Evolutionary conservation across 1,139 yeast genomes (phyloP).

Genomic region (Debaryomyces psychrophilus): DNA sequence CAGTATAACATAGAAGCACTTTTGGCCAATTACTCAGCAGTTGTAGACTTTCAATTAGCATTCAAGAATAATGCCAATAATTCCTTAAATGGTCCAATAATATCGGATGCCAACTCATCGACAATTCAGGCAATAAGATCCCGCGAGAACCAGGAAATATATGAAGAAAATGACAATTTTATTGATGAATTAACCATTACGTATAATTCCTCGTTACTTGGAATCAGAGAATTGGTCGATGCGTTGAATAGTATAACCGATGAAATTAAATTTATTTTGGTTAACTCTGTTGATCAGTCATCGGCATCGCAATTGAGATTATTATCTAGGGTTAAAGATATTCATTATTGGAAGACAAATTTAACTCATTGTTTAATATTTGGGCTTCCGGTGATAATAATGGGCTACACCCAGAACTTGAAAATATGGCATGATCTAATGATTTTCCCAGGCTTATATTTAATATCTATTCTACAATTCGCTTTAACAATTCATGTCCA

Average conservation of each 20-base stretch:
- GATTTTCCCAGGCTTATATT: conserved; percentile 55
- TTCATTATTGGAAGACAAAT: conserved; percentile 65
- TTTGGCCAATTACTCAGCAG: conserved; percentile 35
- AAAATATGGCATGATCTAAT: conserved; percentile 29
- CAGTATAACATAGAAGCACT: conserved; percentile 47
- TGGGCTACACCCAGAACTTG: conserved; percentile 53
- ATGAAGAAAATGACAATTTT: conserved; percentile 20
- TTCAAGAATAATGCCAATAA: conserved; percentile 18
- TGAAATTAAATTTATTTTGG: conserved; percentile 41
- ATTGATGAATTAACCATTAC: conserved; percentile 44
- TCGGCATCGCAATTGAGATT: conserved; percentile 67
- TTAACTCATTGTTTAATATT: conserved; percentile 54
- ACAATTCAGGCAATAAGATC: conserved; percentile 19
- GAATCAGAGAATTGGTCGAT: conserved; percentile 60
- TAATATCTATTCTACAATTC: conserved; percentile 65
- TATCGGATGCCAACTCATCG: conserved; percentile 20
- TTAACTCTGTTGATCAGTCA: conserved; percentile 48
- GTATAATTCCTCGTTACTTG: conserved; percentile 50
- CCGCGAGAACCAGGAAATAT: conserved; percentile 15
- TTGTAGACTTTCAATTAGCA: conserved; percentile 27
- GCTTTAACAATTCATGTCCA: conserved; percentile 68
- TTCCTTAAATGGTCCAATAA: conserved; percentile 9
- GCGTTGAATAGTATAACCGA: conserved; percentile 34
- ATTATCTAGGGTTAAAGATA: conserved; percentile 71
- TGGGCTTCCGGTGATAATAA: conserved; percentile 66